Evolutionary conservation across 805 yeast genomes (phyloP), one percentile per base, ranked within the genome.

Genomic region (Metschnikowia vanudenii): DNA sequence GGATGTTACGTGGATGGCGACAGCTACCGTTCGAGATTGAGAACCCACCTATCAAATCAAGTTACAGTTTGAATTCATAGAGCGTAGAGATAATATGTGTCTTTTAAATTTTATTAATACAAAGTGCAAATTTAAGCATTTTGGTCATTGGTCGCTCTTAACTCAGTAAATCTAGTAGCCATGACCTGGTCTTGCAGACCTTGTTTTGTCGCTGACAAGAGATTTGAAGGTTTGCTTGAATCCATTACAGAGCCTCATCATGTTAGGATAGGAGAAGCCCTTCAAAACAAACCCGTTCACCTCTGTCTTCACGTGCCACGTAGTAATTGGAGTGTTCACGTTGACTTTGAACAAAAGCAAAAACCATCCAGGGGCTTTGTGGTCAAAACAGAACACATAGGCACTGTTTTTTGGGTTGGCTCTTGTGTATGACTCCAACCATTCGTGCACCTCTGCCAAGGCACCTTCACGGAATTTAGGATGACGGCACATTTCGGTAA

Each of bases 301-400:
- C 44, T 86, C 84, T n/a, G 88, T 88, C 65, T 82, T 85, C 34
- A 94, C 96, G 60, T 88, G 88, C 96, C 97, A 88, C 2, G 88
- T 82, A 58, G 82, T 80, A 31, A 90, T 76, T 40, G 80, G 80
- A 11, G 88, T 80, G 47, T 73, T 74, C 14, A 80, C 82, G 59
- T 78, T 87, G 33, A 90, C 82, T 69, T 92, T 92, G 75, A 92
- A 92, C 67, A 91, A 78, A 49, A 94, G 71, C 58, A 81, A 75
- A 64, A 94, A 90, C 82, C 92, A 88, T n/a, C 99, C 98, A 2
- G 99, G 97, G 35, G 84, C 81, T 58, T 83, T 85, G 65, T 87
- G 88, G 66, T 95, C 96, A 65, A 81, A 84, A 62, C 96, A 87
- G 72, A 91, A 94, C 35, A 89, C 88, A 62, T 94, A 94, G 13